Evolutionary conservation across 441 rosid genomes (phyloP), one percentile per base, ranked within the genome.

Genomic region (Corymbia calophylla): DNA sequence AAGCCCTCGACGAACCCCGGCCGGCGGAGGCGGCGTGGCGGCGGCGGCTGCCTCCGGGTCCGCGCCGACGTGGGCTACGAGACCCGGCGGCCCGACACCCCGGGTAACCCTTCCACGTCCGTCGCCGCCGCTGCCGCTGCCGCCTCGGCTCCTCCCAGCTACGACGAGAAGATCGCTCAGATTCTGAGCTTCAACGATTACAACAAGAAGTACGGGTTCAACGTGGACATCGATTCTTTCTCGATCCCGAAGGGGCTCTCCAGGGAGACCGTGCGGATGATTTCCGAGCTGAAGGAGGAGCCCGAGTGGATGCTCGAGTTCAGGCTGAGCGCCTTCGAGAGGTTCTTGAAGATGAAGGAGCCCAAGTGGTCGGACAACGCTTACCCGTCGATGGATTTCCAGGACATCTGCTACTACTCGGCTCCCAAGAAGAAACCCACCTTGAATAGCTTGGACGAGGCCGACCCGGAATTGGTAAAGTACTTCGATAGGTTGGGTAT

Each of bases 231-330:
- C 88, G 99, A 97, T 62, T 97, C 99, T 6, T 91, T 92, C 91
- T 55, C 98, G 17, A 98, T 98, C 89, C 98, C 97, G 1, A 98
- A 96, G 90, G 99, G 99, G n/a, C 97, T 98, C 73, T 93, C 97
- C 1, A 93, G 90, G 64, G 98, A 96, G 73, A 96, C 99, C 0
- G 93, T 97, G 73, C 92, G 95, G 32, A 51, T 90, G 85, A 96
- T 98, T n/a, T 97, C 99, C 49, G 89, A 92, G 15, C 89, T 95
- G 82, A 98, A 98, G 88, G 97, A 93, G 13, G 99, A 97, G 90
- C 98, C 99, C 19, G 96, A 91, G 66, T 98, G 99, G 99, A 97
- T 97, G 99, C 95, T 98, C 87, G 95, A 96, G 77, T 94, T 95
- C 86, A 94, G 99, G 86, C 89, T 96, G 87, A 94, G 92, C 90